A percentile compares a stretch with the other conserved stretches of the same genome.
phyloP scores from a whole-genome alignment of 202 grass and related monocot species.

The Cymbopogon flexuosus region DNA sequence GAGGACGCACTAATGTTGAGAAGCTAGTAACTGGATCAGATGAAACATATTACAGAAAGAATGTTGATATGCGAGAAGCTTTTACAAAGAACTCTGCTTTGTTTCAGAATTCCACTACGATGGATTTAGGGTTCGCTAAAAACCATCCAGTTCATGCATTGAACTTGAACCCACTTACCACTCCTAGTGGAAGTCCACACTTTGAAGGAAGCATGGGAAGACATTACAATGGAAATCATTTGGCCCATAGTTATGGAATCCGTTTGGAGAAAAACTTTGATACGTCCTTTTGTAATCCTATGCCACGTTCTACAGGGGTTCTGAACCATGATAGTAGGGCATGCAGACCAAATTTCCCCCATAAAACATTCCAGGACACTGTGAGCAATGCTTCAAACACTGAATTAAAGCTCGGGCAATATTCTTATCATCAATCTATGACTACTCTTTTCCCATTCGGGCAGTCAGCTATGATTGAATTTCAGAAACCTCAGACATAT shows the following conservation, averaged over 20 bases:
- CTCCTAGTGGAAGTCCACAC: slow-evolving; percentile 24
- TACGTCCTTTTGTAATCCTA: slow-evolving; percentile 26
- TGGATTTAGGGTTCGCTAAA: slow-evolving; percentile 28
- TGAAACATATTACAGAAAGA: slow-evolving; percentile 29
- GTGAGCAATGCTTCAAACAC: slow-evolving; percentile 51
- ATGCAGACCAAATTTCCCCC: not conserved
- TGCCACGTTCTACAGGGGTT: slow-evolving; percentile 29
- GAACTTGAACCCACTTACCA: slow-evolving; percentile 23
- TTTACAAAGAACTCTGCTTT: slow-evolving; percentile 36
- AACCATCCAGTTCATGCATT: slow-evolving; percentile 5
- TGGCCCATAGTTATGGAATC: slow-evolving; percentile 36
- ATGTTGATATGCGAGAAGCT: slow-evolving; percentile 25
- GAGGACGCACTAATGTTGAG: slow-evolving; percentile 11
- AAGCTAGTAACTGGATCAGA: slow-evolving; percentile 28
- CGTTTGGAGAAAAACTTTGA: slow-evolving; percentile 37
- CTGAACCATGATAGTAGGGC: slow-evolving; percentile 32
- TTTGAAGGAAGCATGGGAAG: slow-evolving; percentile 27
- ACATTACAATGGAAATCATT: slow-evolving; percentile 38
- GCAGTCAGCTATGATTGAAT: slow-evolving; percentile 38
- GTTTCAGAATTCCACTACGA: slow-evolving; percentile 7
- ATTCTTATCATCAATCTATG: slow-evolving; percentile 53
- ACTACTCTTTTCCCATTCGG: slow-evolving; percentile 40
- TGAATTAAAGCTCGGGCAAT: slow-evolving; percentile 75
- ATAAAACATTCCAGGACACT: slow-evolving; percentile 37
- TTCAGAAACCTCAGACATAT: slow-evolving; percentile 44